Percentiles rank a stretch among this genome's conserved stretches.
These are phyloP conservation scores for Tetrapisispora arboricola DNA, from an alignment of 805 yeast species.

Conservation along the genomic window DNA sequence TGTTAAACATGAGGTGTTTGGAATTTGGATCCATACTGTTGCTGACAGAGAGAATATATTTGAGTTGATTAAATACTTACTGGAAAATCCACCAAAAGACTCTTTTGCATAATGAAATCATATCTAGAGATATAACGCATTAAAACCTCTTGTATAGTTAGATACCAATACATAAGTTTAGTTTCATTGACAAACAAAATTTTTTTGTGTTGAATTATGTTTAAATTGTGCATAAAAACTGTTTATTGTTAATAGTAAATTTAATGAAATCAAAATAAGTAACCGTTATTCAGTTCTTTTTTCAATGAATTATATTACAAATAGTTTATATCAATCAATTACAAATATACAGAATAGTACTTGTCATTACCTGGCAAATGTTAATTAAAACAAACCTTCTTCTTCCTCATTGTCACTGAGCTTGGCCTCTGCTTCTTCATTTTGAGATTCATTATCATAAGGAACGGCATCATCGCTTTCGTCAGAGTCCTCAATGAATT, in stretches of 20 bases:
- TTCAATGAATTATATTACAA: background rate
- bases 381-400: conserved; percentile 3
- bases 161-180: too few species aligned
- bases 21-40: conserved; percentile 67
- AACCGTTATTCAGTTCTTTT: too few species aligned
- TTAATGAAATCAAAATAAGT: too few species aligned
- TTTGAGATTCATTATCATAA: conserved; percentile 3
- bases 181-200: too few species aligned
- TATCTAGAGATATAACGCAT: background rate
- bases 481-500: conserved; percentile 36
- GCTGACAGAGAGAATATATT: conserved; percentile 53
- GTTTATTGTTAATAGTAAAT: too few species aligned
- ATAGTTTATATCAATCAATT: background rate
- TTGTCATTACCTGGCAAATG: too few species aligned
- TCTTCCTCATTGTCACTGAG: conserved; percentile 8
- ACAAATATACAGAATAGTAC: background rate
- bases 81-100: conserved; percentile 27
- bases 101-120: conserved; percentile 17
- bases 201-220: too few species aligned
- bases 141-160: background rate
- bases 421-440: conserved; percentile 14
- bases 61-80: conserved; percentile 32
- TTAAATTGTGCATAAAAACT: too few species aligned
- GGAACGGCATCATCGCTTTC: conserved; percentile 24
- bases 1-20: conserved; percentile 59